phyloP scores from a whole-genome alignment of 768 basidiomycete genomes.

The Amanita muscaria region DNA sequence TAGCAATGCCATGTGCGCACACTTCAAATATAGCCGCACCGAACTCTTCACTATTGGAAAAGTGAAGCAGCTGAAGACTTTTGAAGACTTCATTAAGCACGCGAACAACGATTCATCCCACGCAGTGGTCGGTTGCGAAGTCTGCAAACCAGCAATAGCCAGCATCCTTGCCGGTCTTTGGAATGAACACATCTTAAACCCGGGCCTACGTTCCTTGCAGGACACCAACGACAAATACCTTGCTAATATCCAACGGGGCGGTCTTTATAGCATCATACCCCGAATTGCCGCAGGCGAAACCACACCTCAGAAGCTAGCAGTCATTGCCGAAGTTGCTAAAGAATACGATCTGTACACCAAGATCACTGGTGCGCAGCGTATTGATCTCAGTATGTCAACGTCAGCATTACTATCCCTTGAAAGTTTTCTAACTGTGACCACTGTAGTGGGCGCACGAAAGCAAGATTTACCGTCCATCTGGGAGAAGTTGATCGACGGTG shows the following conservation, averaged over 20 bases:
- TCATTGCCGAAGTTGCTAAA: conserved; percentile 54
- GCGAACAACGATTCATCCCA: conserved; percentile 35
- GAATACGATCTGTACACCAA: conserved; percentile 62
- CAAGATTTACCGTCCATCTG: conserved; percentile 60
- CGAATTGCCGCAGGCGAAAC: conserved; percentile 64
- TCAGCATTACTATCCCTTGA: not conserved
- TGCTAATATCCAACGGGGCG: conserved; percentile 66
- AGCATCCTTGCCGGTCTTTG: conserved; percentile 40
- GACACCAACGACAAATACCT: conserved; percentile 66
- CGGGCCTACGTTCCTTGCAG: conserved; percentile 57
- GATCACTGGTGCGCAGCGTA: conserved; percentile 17
- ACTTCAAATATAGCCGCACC: conserved; percentile 54
- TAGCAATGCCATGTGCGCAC: conserved; percentile 53
- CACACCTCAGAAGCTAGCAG: conserved; percentile 58
- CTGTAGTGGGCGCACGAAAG: conserved; percentile 41
- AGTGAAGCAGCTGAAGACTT: conserved; percentile 52
- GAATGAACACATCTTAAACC: conserved; percentile 59
- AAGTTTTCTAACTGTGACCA: not conserved
- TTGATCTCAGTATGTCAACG: conserved; percentile 2
- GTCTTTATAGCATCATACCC: conserved; percentile 66
- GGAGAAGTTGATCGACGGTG: conserved; percentile 54
- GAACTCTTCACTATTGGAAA: conserved; percentile 63
- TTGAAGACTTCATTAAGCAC: conserved; percentile 41
- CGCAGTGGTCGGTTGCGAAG: conserved; percentile 60
- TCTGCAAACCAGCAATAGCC: conserved; percentile 64